Evolutionary conservation across 2,329 filamentous ascomycete species (phyloP).

Genomic region (Neopestalotiopsis clavispora): DNA sequence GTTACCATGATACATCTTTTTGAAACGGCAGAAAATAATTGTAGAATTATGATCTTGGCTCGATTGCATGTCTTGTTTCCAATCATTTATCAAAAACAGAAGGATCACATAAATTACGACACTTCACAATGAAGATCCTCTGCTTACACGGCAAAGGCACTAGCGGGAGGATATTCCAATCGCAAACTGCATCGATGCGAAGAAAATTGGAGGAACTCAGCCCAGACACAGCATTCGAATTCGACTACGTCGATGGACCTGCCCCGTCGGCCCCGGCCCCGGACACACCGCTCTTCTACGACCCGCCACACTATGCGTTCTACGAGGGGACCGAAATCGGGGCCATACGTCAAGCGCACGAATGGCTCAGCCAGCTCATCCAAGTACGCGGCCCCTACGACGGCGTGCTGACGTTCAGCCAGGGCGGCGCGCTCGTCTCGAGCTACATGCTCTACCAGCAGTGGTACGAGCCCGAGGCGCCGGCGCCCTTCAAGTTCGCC

Average conservation of each 20-base stretch:
- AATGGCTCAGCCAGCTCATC: constrained; percentile 41
- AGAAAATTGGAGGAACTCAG: constrained; percentile 11
- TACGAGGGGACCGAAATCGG: constrained; percentile 26
- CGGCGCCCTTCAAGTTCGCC: constrained; percentile 42
- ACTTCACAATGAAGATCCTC: constrained; percentile 16
- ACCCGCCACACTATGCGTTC: constrained; percentile 22
- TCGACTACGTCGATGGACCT: constrained; percentile 30
- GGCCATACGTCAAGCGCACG: constrained; percentile 39
- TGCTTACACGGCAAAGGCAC: constrained; percentile 17
- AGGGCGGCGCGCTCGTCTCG: constrained; percentile 42
- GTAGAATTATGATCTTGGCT: too few relatives aligned
- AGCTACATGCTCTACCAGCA: constrained; percentile 45
- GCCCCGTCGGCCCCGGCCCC: constrained; percentile 16
- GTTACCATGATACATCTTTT: not conserved
- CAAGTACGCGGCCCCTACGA: constrained; percentile 31
- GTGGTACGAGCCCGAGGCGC: constrained; percentile 34
- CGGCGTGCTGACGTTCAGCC: constrained; percentile 31
- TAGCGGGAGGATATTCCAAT: constrained; percentile 11
- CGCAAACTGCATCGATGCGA: constrained; percentile 16
- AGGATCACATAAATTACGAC: not conserved
- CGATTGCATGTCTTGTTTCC: too few relatives aligned
- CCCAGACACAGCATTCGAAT: constrained; percentile 13
- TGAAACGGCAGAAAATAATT: not conserved
- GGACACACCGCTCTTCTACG: constrained; percentile 20
- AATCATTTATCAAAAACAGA: not conserved